Evolutionary conservation across 805 yeast genomes (phyloP).

Genomic region (Metschnikowia continentalis): DNA sequence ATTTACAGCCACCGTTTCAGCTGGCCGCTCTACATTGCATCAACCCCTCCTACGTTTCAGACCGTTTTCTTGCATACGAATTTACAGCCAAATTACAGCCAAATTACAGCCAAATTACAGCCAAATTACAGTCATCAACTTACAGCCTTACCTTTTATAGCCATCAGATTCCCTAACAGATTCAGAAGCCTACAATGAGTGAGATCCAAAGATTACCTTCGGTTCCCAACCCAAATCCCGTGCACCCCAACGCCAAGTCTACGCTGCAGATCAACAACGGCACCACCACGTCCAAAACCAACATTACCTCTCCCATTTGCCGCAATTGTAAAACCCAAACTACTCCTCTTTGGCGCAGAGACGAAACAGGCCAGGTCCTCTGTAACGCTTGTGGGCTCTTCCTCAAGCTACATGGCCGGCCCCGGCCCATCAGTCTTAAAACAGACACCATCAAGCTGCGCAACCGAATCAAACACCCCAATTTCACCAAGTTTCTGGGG

Average conservation of each 20-base stretch:
- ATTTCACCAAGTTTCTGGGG: slow-evolving; percentile 33
- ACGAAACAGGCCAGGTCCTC: slow-evolving; percentile 79
- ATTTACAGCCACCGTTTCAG: not conserved
- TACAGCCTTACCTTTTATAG: not conserved
- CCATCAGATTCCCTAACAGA: no score
- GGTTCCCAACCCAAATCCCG: slow-evolving; percentile 27
- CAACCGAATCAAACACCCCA: slow-evolving; percentile 67
- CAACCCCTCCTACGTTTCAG: not conserved
- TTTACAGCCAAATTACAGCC: not conserved
- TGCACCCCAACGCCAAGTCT: slow-evolving; percentile 61
- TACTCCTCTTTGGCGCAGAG: slow-evolving; percentile 94
- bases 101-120: not conserved
- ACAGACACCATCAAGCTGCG: slow-evolving; percentile 91
- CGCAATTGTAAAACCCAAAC: slow-evolving; percentile 89
- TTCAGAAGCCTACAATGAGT: slow-evolving; percentile 10
- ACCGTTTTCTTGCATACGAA: not conserved
- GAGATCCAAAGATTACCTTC: slow-evolving; percentile 19
- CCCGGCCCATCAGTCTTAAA: slow-evolving; percentile 86
- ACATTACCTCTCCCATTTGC: slow-evolving; percentile 67
- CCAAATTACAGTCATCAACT: not conserved
- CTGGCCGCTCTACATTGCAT: not conserved
- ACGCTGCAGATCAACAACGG: slow-evolving; percentile 57
- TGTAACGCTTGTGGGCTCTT: slow-evolving; percentile 97
- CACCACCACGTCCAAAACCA: slow-evolving; percentile 60
- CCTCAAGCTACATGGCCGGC: slow-evolving; percentile 84